Base-by-base conservation (phyloP, 73 alveolate genomes). In the Paramecium octaurelia region DNA sequence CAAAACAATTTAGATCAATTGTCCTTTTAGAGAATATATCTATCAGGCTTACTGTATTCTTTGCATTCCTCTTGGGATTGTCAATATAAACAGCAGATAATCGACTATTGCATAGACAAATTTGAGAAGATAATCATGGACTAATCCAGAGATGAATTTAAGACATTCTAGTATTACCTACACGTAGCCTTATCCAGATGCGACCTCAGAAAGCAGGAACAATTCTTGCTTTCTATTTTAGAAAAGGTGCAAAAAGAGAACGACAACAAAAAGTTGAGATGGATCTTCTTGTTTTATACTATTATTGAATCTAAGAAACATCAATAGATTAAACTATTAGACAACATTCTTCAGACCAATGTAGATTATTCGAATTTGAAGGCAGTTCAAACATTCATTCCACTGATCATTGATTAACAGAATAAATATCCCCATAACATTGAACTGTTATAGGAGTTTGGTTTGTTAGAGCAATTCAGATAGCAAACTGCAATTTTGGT, bases 21-120 rank as follows among this genome's bases (percentile, higher is more conserved):
- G 21, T 23, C 57, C 8, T 80, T 80, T 20, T 80, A 42, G 21
- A 80, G 75, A 24, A 21, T 80, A 0, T 80, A 80, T 46, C 46
- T 44, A 31, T 42, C 91, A 12, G 91, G 64, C 0, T 35, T 80
- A 3, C 16, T 80, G 2, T 20, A 27, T 23, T 75, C 91, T 10
- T 59, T 80, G 12, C 91, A 80, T 80, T 80, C 91, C 1, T 31
- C 46, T 38, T 80, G 91, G 91, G 54, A 59, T 24, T 31, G 46
- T 8, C 12, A 80, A 44, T 23, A 10, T 3, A 80, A 80, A 35
- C 3, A 40, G 21, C 36, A 80, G 18, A 18, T 80, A 6, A 80
- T 80, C 2, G 91, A 80, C 6, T 42, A 24, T 48, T 18, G 43
- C 24, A 31, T 80, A 27, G 50, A 44, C 24, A 24, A 80, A 4